These are phyloP conservation scores for Silybum marianum DNA, from an alignment of 129 eudicot species.

Conservation along the genomic window DNA sequence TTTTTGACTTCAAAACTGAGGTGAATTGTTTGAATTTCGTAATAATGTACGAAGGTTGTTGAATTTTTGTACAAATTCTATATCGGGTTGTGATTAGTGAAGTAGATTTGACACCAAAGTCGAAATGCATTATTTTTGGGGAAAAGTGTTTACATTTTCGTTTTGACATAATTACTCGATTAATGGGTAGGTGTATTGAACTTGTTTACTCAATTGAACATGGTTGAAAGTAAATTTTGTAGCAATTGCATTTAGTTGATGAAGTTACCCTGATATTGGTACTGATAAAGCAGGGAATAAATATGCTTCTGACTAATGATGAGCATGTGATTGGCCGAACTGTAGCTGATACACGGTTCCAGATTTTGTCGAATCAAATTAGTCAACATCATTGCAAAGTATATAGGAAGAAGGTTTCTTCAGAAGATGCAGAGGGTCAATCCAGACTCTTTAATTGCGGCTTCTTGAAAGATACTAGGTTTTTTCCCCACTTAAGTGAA, in stretches of 20 bases:
- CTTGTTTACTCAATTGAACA: not conserved
- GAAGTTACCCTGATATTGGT: slow-evolving; percentile 29
- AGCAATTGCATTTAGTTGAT: slow-evolving; percentile 1
- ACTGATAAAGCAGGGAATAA: slow-evolving; percentile 60
- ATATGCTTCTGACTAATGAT: slow-evolving; percentile 74
- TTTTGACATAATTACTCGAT: not conserved
- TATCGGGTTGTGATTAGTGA: not conserved
- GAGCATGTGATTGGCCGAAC: slow-evolving; percentile 82
- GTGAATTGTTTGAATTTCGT: slow-evolving; percentile 9
- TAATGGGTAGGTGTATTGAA: not conserved
- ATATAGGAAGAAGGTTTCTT: slow-evolving; percentile 58
- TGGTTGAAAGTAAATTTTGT: slow-evolving; percentile 15
- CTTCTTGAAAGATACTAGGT: slow-evolving; percentile 92
- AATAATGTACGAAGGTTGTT: not conserved
- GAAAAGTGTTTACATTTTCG: not conserved
- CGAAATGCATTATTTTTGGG: not conserved
- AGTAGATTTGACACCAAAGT: not conserved
- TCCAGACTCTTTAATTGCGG: slow-evolving; percentile 39
- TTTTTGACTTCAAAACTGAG: too few relatives aligned
- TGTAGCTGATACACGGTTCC: slow-evolving; percentile 68
- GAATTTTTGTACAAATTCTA: not conserved
- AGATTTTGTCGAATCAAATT: slow-evolving; percentile 65
- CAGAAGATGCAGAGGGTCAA: slow-evolving; percentile 54
- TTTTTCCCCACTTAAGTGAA: slow-evolving; percentile 12
- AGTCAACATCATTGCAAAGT: slow-evolving; percentile 83